Base-by-base conservation (phyloP, 31 red algal species). In the Endocladia muricata region DNA sequence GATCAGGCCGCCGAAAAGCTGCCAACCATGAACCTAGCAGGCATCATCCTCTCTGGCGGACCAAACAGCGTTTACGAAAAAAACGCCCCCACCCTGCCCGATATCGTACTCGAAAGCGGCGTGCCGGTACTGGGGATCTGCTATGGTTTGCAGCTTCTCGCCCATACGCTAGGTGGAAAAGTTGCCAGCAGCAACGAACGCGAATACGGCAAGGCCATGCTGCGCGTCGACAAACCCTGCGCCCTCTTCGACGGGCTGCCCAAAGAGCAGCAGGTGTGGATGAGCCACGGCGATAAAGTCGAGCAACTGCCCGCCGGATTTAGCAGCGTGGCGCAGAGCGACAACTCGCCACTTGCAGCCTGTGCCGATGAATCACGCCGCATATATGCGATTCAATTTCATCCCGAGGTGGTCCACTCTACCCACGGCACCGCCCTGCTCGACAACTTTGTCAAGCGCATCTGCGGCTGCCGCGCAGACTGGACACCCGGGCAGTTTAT, bases 351-450 rank as follows among this genome's bases (percentile, higher is more conserved):
- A 40, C 71, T 75, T 71, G 96, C 92, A 8, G 92, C 78, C 38
- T 86, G 93, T 22, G 79, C 31, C 34, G 63, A 86, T 70, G 32
- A 22, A 1, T 38, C 77, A 19, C 78, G 79, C 17, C 33, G 64
- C 5, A 31, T 90, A 0, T 90, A 89, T 55, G 96, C 92, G 40
- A 68, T 99, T 35, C 96, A 99, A 52, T 99, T 99, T 52, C 96
- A 99, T 70, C 96, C 96, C 35, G 96, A 99, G 55, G 96, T 99
- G 23, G 90, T 83, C 17, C 96, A 99, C 67, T 71, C 93, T n/a
- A 41, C 79, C 51, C 58, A 77, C 85, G 96, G 96, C 28, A 90
- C 86, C 37, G 41, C 70, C 33, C 69, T 99, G 17, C 72, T 99
- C 55, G 48, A 34, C 19, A 95, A 95, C 66, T 99, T 96, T 77